Evolutionary conservation across 352 stramenopile species (phyloP).

Genomic region (Pilasporangium apinafurcum): DNA sequence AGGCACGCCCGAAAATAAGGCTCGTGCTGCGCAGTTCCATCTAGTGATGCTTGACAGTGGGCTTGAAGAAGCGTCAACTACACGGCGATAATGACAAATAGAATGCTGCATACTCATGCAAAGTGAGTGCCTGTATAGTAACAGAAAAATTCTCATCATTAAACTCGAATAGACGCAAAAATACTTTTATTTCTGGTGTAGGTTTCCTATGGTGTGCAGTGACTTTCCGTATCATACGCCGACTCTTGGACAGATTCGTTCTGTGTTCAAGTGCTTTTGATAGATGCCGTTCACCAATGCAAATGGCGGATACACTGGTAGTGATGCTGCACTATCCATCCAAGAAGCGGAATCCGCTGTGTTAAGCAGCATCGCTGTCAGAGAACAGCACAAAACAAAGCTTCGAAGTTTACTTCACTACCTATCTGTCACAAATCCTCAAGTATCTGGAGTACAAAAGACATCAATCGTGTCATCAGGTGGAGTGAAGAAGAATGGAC

Average conservation of each 20-base stretch:
- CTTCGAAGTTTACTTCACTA: background rate
- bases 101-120: no score
- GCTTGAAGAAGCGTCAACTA: no score
- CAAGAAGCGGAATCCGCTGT: constrained; percentile 34
- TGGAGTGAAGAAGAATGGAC: background rate
- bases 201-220: no score
- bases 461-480: background rate
- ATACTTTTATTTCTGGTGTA: no score
- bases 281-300: background rate
- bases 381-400: constrained; percentile 33
- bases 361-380: constrained; percentile 31
- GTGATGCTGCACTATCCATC: constrained; percentile 35
- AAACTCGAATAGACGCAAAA: no score
- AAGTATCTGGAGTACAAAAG: background rate
- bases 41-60: constrained; percentile 56
- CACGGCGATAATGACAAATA: no score
- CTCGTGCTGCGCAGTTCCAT: constrained; percentile 40
- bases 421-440: background rate
- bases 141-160: no score
- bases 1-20: constrained; percentile 61
- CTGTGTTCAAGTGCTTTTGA: no score
- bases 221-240: no score
- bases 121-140: no score
- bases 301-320: no score
- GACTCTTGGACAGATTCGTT: no score